phyloP scores from a whole-genome alignment of 371 early-diverging fungal species.

The Capillidium rhysosporum region DNA sequence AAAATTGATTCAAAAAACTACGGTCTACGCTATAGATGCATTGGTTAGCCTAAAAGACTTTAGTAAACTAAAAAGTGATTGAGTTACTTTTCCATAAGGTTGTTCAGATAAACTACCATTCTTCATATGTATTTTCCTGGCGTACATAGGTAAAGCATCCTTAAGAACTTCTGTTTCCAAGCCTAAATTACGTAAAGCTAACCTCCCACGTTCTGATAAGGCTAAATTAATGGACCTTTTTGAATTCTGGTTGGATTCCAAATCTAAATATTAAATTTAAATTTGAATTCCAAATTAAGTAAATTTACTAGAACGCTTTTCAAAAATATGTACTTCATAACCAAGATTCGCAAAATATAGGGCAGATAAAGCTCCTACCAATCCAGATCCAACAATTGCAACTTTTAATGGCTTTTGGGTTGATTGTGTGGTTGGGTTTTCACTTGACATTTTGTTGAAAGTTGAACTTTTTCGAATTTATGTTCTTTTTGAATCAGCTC shows the following conservation, averaged over 20 bases:
- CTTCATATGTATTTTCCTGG: constrained; percentile 73
- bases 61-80: neutral
- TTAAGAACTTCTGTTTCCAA: constrained; percentile 41
- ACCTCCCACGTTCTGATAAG: constrained; percentile 70
- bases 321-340: constrained; percentile 74
- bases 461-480: too few species aligned
- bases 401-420: constrained; percentile 11
- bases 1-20: neutral
- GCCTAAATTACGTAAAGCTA: constrained; percentile 45
- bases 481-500: too few species aligned
- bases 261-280: constrained; percentile 20
- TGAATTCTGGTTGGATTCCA: constrained; percentile 27
- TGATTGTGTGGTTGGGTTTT: too few species aligned
- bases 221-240: constrained; percentile 86
- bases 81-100: constrained; percentile 30
- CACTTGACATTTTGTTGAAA: too few species aligned
- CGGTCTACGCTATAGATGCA: constrained; percentile 4
- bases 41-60: neutral
- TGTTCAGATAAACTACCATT: constrained; percentile 54
- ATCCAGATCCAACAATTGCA: constrained; percentile 78
- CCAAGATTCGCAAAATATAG: constrained; percentile 84
- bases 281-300: neutral
- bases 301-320: constrained; percentile 57
- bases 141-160: constrained; percentile 75
- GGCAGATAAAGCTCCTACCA: constrained; percentile 76